Base-by-base conservation (phyloP, 305 asterid genomes). In the Fraxinus nigra region DNA sequence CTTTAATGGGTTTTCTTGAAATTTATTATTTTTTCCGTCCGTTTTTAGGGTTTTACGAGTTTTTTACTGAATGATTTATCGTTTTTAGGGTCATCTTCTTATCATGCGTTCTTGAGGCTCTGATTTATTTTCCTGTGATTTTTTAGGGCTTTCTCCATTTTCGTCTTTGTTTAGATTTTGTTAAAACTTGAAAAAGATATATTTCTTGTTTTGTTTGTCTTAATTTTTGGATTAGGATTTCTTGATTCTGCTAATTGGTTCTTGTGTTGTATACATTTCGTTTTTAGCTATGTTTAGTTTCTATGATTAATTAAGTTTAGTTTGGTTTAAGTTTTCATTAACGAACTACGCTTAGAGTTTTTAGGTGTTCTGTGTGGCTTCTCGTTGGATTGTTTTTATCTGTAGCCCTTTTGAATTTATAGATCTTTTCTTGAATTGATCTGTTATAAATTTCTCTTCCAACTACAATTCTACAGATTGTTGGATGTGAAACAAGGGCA, bases 401-500 rank as follows among this genome's bases (percentile, higher is more conserved):
- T 2, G 10, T 69, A 11, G 22, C 75, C 11, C 8, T 69, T 10
- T 14, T 14, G 40, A 69, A 32, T 28, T 69, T 32, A 69, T 16
- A 13, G 9, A n/a, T 67, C 75, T 3, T 8, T 69, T 79, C 28
- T 70, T 78, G 73, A n/a, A 59, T 34, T 80, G 33, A 18, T 77
- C 33, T 9, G 6, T n/a, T 10, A 22, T 65, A 26, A 24, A 79
- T 22, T 82, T 37, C 69, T 40, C 24, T 43, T 61, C 38, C 56
- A 54, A 73, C 32, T 63, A 32, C 74, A 54, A 54, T 33, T 18
- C 11, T 72, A 34, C 85, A 94, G 99, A 89, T 81, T 95, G 94
- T 84, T 95, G 84, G 99, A 93, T 90, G 99, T 95, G 76, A 94
- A 95, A 81, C 99, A 93, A 92, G 92, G 95, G 46, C 93, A 83